phyloP scores from a whole-genome alignment of 176 grass and related monocot genomes.

The Phoenix dactylifera region DNA sequence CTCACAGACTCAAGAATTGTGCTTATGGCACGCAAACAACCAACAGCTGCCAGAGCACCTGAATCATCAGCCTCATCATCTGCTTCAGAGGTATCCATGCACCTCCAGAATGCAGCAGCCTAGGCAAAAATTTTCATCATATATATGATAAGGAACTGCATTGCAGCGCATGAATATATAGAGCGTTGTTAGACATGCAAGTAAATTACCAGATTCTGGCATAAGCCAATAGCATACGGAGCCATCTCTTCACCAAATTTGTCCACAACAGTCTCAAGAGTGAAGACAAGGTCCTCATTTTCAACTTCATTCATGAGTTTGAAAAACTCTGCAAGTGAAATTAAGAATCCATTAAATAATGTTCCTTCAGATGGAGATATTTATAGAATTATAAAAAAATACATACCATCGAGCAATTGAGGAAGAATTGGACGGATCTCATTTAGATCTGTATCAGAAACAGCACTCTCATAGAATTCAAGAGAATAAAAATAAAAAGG shows the following conservation, averaged over 20 bases:
- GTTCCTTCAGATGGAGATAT: not conserved
- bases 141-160: no score
- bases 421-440: constrained; percentile 78
- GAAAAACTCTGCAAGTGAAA: constrained; percentile 58
- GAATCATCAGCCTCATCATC: constrained; percentile 85
- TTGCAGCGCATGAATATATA: not conserved
- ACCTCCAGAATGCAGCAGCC: constrained; percentile 86
- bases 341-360: constrained; percentile 2
- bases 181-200: not conserved
- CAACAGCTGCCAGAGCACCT: constrained; percentile 84
- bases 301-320: constrained; percentile 91
- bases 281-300: constrained; percentile 90
- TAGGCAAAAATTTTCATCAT: constrained; percentile 6
- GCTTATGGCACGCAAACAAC: constrained; percentile 83
- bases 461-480: not conserved
- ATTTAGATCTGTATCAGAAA: constrained; percentile 53
- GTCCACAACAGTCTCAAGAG: constrained; percentile 82
- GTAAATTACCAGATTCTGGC: constrained; percentile 65
- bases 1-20: constrained; percentile 87
- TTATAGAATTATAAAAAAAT: constrained; percentile 8
- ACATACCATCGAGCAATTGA: constrained; percentile 83
- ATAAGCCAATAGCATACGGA: constrained; percentile 79
- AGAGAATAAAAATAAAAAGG: not conserved
- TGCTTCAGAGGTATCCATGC: constrained; percentile 67
- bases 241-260: constrained; percentile 99